Evolutionary conservation across 2,329 filamentous ascomycete species (phyloP).

Genomic region (Exophiala aquamarina): DNA sequence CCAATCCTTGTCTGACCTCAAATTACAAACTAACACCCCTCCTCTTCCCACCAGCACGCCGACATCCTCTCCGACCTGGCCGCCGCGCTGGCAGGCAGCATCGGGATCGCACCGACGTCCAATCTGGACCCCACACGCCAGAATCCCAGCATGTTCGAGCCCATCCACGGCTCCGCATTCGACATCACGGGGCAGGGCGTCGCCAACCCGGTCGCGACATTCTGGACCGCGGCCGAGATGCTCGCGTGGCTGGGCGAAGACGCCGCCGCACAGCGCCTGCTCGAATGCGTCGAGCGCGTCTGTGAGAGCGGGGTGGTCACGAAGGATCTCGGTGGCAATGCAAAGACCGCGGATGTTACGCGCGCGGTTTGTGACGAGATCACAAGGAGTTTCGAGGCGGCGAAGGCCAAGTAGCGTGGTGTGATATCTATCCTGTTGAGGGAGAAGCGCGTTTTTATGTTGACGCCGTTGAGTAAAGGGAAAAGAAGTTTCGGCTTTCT

Average conservation of each 20-base stretch:
- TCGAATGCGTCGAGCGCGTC: slow-evolving; percentile 62
- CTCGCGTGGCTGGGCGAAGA: slow-evolving; percentile 62
- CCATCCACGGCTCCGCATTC: slow-evolving; percentile 77
- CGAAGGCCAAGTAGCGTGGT: too few relatives aligned
- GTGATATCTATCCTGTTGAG: too few relatives aligned
- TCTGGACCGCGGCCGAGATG: slow-evolving; percentile 71
- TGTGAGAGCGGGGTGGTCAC: slow-evolving; percentile 57
- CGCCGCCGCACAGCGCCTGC: slow-evolving; percentile 56
- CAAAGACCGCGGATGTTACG: slow-evolving; percentile 59
- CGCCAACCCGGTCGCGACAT: slow-evolving; percentile 80
- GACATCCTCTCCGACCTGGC: slow-evolving; percentile 72
- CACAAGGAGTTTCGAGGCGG: not conserved
- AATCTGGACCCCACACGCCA: slow-evolving; percentile 65
- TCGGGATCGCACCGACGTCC: slow-evolving; percentile 69
- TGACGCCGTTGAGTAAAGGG: too few relatives aligned
- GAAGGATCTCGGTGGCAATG: slow-evolving; percentile 59
- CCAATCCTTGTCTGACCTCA: too few relatives aligned
- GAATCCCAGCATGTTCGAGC: slow-evolving; percentile 64
- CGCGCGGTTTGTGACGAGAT: slow-evolving; percentile 48
- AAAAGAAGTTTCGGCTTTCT: too few relatives aligned
- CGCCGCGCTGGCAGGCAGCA: slow-evolving; percentile 67
- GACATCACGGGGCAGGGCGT: slow-evolving; percentile 95
- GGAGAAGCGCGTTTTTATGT: too few relatives aligned
- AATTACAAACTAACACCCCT: too few relatives aligned
- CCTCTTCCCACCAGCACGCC: slow-evolving; percentile 41